A percentile compares a stretch with the other conserved stretches of the same genome.
These are phyloP conservation scores for Torulaspora microellipsoides DNA, from an alignment of 805 yeast genomes.

Conservation along the genomic window DNA sequence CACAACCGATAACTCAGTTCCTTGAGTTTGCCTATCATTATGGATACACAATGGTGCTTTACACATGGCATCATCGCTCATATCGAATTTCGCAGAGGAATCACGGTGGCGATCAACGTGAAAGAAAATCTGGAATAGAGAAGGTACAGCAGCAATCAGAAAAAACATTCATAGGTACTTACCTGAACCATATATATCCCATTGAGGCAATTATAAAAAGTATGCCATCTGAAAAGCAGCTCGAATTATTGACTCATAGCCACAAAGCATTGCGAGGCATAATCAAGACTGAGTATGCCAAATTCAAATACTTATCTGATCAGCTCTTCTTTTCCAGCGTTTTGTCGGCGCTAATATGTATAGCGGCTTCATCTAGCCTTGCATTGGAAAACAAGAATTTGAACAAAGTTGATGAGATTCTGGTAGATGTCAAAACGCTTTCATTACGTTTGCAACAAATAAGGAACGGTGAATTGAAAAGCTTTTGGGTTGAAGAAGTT, in stretches of 20 bases:
- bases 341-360: conserved; percentile 15
- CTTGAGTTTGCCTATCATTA: conserved; percentile 68
- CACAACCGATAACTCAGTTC: conserved; percentile 69
- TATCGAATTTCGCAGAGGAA: neutral
- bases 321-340: conserved; percentile 21
- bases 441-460: conserved; percentile 22
- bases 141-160: neutral
- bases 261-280: conserved; percentile 15
- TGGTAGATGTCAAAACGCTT: conserved; percentile 18
- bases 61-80: conserved; percentile 24
- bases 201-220: conserved; percentile 12
- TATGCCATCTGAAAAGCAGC: conserved; percentile 13
- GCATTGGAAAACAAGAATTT: conserved; percentile 1
- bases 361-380: conserved; percentile 9
- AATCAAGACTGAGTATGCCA: conserved; percentile 16
- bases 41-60: conserved; percentile 48
- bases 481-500: conserved; percentile 30
- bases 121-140: neutral
- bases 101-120: neutral
- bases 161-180: conserved; percentile 10
- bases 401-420: conserved; percentile 5
- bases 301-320: conserved; percentile 22
- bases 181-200: conserved; percentile 14
- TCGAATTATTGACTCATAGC: conserved; percentile 16
- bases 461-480: conserved; percentile 23